Evolutionary conservation across 768 basidiomycete genomes (phyloP), one percentile per base, ranked within the genome.

Genomic region (Asterophora lycoperdoides): DNA sequence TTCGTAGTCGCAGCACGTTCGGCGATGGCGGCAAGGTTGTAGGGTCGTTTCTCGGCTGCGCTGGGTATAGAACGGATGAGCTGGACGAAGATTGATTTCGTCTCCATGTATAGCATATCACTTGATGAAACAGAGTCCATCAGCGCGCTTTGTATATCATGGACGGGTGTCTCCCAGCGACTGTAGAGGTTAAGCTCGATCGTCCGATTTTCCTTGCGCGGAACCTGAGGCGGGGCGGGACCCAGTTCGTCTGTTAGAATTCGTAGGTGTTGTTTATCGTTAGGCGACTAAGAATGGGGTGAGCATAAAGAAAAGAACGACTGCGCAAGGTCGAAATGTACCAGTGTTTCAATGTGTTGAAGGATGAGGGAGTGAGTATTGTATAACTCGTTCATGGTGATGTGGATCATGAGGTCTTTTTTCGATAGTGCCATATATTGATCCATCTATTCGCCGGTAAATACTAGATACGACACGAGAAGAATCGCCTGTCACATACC

Each of bases 351-450:
- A 59, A 97, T 84, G 64, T 99, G 96, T 64, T 98, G 94, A 52
- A 89, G 71, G 54, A 99, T 85, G 63, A 98, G 74, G 19, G 93
- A 89, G 67, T 99, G 96, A 2, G 96, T 99, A 72, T 98, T 98
- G 70, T 97, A 98, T 74, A 99, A 63, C 77, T 99, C 96, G 65
- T 99, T 99, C 68, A 98, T 73, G 6, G 96, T 98, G 65, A 99
- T 99, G 68, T 93, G 91, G 70, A 99, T 98, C 76, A 88, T 84
- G 51, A 98, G 76, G 64, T 98, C 96, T 69, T 98, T 98, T 79
- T 99, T 99, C 51, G 94, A 97, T 49, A 99, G 74, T 8, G 96
- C 96, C 93, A 99, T 97, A 67, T 99, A 99, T 75, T 98, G 96
- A 69, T 99, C 96, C 86, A 98, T 95, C 95, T 96, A 57, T 50